Evolutionary conservation across 768 basidiomycete species (phyloP).

Genomic region (Amyloporia xantha): DNA sequence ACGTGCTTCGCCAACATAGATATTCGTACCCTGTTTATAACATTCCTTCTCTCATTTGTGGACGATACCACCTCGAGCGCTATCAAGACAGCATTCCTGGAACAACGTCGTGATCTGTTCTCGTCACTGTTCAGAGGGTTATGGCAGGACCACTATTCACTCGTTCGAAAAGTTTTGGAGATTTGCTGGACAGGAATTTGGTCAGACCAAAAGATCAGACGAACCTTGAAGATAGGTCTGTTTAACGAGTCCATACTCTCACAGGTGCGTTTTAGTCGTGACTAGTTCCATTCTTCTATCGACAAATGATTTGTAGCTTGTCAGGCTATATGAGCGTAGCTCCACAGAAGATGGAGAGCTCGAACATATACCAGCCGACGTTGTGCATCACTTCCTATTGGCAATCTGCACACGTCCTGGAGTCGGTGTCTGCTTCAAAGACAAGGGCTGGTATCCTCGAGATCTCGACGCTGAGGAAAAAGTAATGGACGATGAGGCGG

Average conservation of each 20-base stretch:
- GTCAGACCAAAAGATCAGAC: slow-evolving; percentile 65
- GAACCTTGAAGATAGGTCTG: slow-evolving; percentile 61
- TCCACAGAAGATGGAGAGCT: slow-evolving; percentile 39
- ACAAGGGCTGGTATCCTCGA: slow-evolving; percentile 87
- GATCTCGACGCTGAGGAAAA: slow-evolving; percentile 37
- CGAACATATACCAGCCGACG: slow-evolving; percentile 63
- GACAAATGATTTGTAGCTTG: slow-evolving; percentile 38
- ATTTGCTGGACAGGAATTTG: slow-evolving; percentile 72
- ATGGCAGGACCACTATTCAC: slow-evolving; percentile 52
- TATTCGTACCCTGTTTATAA: slow-evolving; percentile 70
- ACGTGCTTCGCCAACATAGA: slow-evolving; percentile 34
- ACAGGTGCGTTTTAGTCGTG: slow-evolving; percentile 39
- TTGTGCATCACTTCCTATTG: slow-evolving; percentile 83
- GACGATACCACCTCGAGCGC: slow-evolving; percentile 38
- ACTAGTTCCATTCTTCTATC: neutral
- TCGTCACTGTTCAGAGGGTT: slow-evolving; percentile 70
- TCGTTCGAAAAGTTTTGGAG: slow-evolving; percentile 63
- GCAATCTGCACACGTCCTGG: slow-evolving; percentile 80
- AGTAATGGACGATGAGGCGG: neutral
- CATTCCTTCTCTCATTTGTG: slow-evolving; percentile 71
- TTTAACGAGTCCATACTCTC: slow-evolving; percentile 63
- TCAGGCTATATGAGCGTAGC: slow-evolving; percentile 67
- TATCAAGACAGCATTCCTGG: slow-evolving; percentile 60
- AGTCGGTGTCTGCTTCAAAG: slow-evolving; percentile 79
- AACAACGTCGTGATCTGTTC: slow-evolving; percentile 63